Percentiles rank a stretch among this genome's conserved stretches.
Conservation (phyloP, 495 filamentous ascomycete species). For the Podospora appendiculata region DNA sequence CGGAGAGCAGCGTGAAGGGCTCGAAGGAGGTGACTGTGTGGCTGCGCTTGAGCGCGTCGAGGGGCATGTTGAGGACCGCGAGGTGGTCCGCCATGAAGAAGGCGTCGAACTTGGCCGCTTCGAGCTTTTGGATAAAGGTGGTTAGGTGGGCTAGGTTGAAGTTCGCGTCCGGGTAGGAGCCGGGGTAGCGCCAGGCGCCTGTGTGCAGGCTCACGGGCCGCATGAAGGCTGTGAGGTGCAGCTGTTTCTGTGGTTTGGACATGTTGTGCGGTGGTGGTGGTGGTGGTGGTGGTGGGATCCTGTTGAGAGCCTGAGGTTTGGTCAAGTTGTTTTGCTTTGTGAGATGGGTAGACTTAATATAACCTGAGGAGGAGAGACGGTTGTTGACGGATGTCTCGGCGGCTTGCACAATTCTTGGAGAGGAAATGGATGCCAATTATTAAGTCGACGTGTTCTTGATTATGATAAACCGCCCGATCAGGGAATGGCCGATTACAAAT, state of each 20-base stretch:
- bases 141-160: conserved; percentile 47
- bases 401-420: not conserved
- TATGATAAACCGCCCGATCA: not conserved
- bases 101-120: conserved; percentile 53
- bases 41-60: conserved; percentile 49
- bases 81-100: conserved; percentile 58
- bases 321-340: not conserved
- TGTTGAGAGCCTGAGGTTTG: not conserved
- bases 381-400: not conserved
- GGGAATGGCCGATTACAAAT: not conserved
- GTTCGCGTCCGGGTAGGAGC: conserved; percentile 48
- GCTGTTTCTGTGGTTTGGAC: conserved; percentile 17
- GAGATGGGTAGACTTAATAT: not conserved
- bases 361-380: no score
- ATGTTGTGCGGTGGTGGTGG: not conserved
- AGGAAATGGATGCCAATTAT: not conserved
- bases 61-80: conserved; percentile 50
- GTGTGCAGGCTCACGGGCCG: conserved; percentile 49
- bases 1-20: conserved; percentile 41
- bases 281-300: not conserved
- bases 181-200: conserved; percentile 51
- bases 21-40: conserved; percentile 50
- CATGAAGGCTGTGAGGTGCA: conserved; percentile 55
- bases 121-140: conserved; percentile 47
- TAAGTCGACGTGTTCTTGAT: not conserved